Conservation (phyloP, 1,284 basidiomycete genomes). For the Polyporus tsugae region DNA sequence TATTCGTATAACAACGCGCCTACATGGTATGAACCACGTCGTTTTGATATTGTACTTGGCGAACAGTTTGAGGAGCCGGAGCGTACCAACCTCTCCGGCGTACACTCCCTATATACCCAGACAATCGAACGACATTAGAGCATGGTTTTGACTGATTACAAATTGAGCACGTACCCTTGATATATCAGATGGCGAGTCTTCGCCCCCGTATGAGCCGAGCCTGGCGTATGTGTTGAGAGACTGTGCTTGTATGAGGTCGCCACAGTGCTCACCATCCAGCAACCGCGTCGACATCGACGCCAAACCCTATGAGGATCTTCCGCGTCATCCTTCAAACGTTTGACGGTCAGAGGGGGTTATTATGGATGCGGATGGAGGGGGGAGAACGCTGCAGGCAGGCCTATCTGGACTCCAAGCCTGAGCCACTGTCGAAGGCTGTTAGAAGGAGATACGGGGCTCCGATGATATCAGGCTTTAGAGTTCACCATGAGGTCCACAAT, state of each 20-base stretch:
- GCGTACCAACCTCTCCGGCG: slow-evolving; percentile 77
- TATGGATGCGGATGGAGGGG: not conserved
- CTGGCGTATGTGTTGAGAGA: slow-evolving; percentile 41
- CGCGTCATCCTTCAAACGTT: slow-evolving; percentile 36
- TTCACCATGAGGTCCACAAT: not conserved
- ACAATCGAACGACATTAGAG: not conserved
- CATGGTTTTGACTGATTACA: not conserved
- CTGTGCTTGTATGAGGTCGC: no score
- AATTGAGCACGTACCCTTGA: slow-evolving; percentile 52
- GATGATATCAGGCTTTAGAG: not conserved
- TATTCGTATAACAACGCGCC: not conserved
- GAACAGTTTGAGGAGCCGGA: slow-evolving; percentile 75
- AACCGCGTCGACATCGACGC: slow-evolving; percentile 46
- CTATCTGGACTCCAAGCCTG: not conserved
- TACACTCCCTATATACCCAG: slow-evolving; percentile 60
- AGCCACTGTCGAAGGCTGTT: not conserved
- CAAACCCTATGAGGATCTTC: slow-evolving; percentile 44
- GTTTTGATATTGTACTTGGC: slow-evolving; percentile 75
- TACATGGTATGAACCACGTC: slow-evolving; percentile 79
- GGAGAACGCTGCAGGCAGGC: not conserved
- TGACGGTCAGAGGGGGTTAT: not conserved
- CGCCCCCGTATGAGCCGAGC: slow-evolving; percentile 76
- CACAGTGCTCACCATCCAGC: slow-evolving; percentile 40
- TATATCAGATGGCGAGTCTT: slow-evolving; percentile 72
- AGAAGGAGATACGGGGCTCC: slow-evolving; percentile 1